Evolutionary conservation across 108 stramenopile genomes (phyloP).

Genomic region (Aurantiochytrium sp.): DNA sequence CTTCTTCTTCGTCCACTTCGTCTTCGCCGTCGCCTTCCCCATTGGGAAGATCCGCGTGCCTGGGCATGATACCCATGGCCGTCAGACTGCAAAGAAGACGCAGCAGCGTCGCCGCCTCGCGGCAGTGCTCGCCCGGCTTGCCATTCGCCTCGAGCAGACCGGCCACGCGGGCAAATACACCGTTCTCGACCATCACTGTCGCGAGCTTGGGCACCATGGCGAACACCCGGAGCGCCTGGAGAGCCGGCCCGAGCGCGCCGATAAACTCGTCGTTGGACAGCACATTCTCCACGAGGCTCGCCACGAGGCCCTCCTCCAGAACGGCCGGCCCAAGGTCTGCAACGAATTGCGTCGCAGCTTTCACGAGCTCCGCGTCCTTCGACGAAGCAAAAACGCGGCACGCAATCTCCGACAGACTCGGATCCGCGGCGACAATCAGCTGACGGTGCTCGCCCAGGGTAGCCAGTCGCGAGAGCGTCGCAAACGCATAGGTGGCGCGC

Average conservation of each 20-base stretch:
- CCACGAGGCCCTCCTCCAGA: background rate
- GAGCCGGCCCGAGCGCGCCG: background rate
- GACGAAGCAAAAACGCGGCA: conserved; percentile 11
- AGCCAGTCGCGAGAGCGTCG: conserved; percentile 15
- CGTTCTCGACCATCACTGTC: background rate
- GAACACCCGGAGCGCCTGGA: background rate
- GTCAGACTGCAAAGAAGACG: background rate
- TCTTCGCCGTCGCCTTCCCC: background rate
- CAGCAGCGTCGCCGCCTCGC: background rate
- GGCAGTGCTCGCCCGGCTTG: background rate
- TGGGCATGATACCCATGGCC: background rate
- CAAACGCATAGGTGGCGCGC: background rate
- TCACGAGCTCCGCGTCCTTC: background rate
- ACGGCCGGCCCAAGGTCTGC: background rate
- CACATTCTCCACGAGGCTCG: background rate
- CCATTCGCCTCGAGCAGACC: background rate
- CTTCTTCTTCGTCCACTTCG: background rate
- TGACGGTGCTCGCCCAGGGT: conserved; percentile 15
- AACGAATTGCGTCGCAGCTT: background rate
- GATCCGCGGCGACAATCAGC: background rate
- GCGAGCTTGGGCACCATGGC: background rate
- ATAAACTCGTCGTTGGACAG: background rate
- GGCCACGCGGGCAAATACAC: background rate
- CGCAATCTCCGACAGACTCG: background rate
- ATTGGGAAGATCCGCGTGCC: too few species aligned